Conservation (phyloP, 257 asterid species). For the Thymus mandschuricus region DNA sequence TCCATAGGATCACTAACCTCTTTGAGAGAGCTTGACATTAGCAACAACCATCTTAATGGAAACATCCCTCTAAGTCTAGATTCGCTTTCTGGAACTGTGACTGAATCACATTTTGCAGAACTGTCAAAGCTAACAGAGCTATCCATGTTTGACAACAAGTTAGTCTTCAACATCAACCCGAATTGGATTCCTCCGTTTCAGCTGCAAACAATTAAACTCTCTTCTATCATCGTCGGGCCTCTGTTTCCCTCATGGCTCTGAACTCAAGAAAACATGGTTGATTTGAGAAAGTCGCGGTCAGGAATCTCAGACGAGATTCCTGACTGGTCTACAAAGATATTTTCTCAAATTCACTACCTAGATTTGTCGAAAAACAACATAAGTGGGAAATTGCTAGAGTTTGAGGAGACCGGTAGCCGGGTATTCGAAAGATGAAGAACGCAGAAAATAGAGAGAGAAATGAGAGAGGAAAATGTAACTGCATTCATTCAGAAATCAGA, state of each 20-base stretch:
- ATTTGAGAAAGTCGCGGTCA: conserved; percentile 19
- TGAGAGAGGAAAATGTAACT: no score
- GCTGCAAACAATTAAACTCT: conserved; percentile 20
- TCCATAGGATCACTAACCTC: conserved; percentile 24
- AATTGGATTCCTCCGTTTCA: conserved; percentile 27
- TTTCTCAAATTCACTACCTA: neutral
- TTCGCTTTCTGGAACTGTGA: conserved; percentile 29
- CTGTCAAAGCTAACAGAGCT: no score
- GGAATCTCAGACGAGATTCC: conserved; percentile 30
- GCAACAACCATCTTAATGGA: conserved; percentile 20
- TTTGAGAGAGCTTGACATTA: conserved; percentile 28
- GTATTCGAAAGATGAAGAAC: no score
- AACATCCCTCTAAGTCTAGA: conserved; percentile 31
- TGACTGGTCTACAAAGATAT: conserved; percentile 19
- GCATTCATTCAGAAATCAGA: no score
- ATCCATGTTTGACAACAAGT: no score
- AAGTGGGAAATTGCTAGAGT: no score
- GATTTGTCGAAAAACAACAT: no score
- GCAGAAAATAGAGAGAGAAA: no score
- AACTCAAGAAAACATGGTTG: conserved; percentile 21
- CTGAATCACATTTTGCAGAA: neutral
- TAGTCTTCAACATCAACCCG: no score
- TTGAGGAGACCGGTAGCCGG: no score
- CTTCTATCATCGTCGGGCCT: conserved; percentile 27
- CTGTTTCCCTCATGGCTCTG: conserved; percentile 32